Conservation (phyloP, 306 rosid species). For the Oxytropis ochrocephala region DNA sequence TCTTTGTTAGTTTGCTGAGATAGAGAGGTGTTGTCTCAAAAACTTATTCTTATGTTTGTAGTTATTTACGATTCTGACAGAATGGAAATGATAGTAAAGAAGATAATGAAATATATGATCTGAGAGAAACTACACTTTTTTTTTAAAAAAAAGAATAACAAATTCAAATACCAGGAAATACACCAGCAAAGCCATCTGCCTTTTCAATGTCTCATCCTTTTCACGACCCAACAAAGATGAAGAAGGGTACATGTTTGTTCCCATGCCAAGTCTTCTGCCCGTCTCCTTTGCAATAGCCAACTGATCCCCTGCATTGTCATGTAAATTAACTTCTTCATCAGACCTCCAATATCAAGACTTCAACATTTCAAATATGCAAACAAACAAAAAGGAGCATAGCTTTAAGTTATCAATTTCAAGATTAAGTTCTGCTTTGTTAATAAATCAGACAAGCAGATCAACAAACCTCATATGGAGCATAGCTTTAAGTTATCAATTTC, state of each 20-base stretch:
- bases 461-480: too few species aligned
- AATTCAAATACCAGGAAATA: conserved; percentile 61
- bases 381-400: too few species aligned
- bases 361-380: neutral
- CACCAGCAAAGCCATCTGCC: conserved; percentile 94
- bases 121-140: neutral
- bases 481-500: too few species aligned
- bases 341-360: neutral
- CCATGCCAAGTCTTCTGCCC: conserved; percentile 89
- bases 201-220: conserved; percentile 61
- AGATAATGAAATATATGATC: neutral
- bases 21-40: neutral
- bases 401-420: too few species aligned
- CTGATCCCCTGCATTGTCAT: conserved; percentile 59
- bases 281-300: conserved; percentile 90
- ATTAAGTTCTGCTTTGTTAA: too few species aligned
- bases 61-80: neutral
- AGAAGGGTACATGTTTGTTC: conserved; percentile 92
- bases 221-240: conserved; percentile 66
- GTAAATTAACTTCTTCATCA: conserved; percentile 13
- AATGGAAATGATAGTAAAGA: conserved; percentile 2
- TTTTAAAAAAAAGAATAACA: too few species aligned
- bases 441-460: too few species aligned
- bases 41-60: neutral
- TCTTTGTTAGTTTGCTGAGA: neutral